These are phyloP conservation scores for Talaromyces rugulosus DNA, from an alignment of 2,329 filamentous ascomycete genomes.

Conservation along the genomic window DNA sequence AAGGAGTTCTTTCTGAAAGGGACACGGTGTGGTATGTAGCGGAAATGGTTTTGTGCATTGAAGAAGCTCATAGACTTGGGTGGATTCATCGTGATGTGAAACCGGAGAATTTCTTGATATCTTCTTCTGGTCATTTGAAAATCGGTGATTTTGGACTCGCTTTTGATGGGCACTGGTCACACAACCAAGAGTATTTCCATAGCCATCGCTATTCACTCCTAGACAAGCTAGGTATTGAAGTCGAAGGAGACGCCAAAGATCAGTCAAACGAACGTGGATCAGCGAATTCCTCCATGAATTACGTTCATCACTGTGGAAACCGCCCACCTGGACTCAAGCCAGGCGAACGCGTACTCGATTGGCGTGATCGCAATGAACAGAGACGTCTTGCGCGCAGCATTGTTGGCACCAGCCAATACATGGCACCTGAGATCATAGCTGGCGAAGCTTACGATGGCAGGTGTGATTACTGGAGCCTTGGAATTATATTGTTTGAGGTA, in stretches of 20 bases:
- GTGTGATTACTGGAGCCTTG: conserved; percentile 97
- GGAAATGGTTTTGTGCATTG: conserved; percentile 93
- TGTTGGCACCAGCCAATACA: conserved; percentile 95
- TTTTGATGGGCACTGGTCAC: conserved; percentile 92
- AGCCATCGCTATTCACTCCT: conserved; percentile 76
- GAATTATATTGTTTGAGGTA: conserved; percentile 84
- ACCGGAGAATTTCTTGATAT: conserved; percentile 94
- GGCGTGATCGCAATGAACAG: conserved; percentile 65
- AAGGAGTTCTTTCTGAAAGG: conserved; percentile 74
- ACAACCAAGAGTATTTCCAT: conserved; percentile 82
- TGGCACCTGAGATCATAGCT: conserved; percentile 89
- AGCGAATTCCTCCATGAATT: conserved; percentile 14
- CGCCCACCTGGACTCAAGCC: conserved; percentile 7
- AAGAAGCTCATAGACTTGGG: conserved; percentile 79
- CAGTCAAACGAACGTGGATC: conserved; percentile 49
- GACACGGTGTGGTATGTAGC: conserved; percentile 83
- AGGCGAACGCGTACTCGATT: conserved; percentile 58
- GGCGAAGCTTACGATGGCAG: conserved; percentile 82
- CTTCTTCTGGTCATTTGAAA: conserved; percentile 81
- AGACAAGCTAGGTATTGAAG: conserved; percentile 67
- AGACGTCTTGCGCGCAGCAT: conserved; percentile 75
- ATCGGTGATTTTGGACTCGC: conserved; percentile 96
- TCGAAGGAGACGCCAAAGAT: conserved; percentile 72
- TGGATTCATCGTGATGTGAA: conserved; percentile 97
- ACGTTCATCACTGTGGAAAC: background rate